Conservation (phyloP, 2,329 filamentous ascomycete genomes). For the Pseudodiploospora longispora region DNA sequence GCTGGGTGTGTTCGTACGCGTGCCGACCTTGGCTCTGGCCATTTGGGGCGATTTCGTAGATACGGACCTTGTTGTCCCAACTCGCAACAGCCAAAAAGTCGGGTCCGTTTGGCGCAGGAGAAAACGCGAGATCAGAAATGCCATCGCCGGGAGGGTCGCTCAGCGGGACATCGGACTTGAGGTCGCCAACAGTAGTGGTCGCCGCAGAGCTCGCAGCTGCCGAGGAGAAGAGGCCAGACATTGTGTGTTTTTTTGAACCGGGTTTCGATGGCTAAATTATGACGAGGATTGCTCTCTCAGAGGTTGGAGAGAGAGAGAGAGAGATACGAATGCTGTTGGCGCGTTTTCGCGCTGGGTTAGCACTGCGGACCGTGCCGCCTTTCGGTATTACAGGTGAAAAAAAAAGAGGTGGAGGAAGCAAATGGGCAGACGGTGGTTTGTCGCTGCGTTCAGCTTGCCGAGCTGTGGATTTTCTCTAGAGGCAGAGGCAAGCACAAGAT, state of each 20-base stretch:
- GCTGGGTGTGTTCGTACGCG: conserved; percentile 75
- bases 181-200: conserved; percentile 75
- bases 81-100: conserved; percentile 86
- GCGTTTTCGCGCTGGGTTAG: neutral
- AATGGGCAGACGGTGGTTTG: too few species aligned
- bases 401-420: too few species aligned
- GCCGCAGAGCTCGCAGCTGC: conserved; percentile 45
- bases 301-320: neutral
- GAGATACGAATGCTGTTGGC: neutral
- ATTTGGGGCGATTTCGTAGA: conserved; percentile 79
- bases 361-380: too few species aligned
- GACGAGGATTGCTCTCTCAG: too few species aligned
- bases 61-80: conserved; percentile 97
- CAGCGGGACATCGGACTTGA: conserved; percentile 80
- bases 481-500: conserved; percentile 3
- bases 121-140: conserved; percentile 82
- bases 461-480: too few species aligned
- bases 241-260: conserved; percentile 24
- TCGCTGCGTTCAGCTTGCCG: too few species aligned
- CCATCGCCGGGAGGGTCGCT: conserved; percentile 76
- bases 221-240: conserved; percentile 57
- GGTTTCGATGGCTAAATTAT: too few species aligned
- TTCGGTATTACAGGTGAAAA: too few species aligned
- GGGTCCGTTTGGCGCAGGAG: conserved; percentile 44
- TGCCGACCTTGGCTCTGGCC: conserved; percentile 80